Evolutionary conservation across 306 rosid species (phyloP).

Genomic region (Prunus dulcis): DNA sequence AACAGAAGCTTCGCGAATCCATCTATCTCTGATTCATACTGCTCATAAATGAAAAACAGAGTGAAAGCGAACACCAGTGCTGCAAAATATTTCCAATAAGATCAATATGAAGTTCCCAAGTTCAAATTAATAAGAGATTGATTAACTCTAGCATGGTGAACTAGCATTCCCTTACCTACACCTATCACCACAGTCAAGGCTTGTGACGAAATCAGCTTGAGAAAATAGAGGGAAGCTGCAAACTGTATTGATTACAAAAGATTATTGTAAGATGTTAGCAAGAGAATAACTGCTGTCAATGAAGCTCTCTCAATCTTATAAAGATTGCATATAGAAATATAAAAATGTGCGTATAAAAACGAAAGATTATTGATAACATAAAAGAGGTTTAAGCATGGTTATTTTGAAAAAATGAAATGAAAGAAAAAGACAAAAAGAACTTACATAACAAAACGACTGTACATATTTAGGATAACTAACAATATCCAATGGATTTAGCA

Average conservation of each 20-base stretch:
- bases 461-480: background rate
- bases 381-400: background rate
- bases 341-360: background rate
- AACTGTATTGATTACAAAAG: constrained; percentile 37
- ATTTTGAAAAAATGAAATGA: background rate
- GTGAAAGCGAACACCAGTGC: constrained; percentile 65
- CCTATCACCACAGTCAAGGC: constrained; percentile 45
- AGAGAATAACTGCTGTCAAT: background rate
- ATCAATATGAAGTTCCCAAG: background rate
- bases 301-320: background rate
- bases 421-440: background rate
- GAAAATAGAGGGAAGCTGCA: constrained; percentile 44
- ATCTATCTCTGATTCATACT: constrained; percentile 69
- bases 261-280: background rate
- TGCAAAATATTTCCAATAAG: constrained; percentile 27
- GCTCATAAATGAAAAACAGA: constrained; percentile 75
- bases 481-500: too few species aligned
- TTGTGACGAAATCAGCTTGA: constrained; percentile 46
- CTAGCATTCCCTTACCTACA: constrained; percentile 47
- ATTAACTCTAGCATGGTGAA: constrained; percentile 14
- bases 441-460: too few species aligned
- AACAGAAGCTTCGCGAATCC: constrained; percentile 34
- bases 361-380: background rate
- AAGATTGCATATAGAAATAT: background rate
- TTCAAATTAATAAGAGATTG: background rate